phyloP scores from a whole-genome alignment of 139 green algal species.

The Tetradesmus lagerheimii region DNA sequence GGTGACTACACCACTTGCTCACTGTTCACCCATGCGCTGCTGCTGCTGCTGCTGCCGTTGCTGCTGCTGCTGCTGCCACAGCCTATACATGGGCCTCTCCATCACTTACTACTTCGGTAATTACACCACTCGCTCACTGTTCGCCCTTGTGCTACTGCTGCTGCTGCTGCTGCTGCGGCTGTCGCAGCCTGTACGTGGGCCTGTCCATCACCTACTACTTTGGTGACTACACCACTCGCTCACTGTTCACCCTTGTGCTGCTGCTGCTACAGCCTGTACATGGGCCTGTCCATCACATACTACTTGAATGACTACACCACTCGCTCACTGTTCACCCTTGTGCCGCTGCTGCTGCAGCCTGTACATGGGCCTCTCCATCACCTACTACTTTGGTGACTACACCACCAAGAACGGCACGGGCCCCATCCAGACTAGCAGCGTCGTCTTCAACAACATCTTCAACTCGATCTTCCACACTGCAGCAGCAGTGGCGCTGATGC shows the following conservation, averaged over 20 bases:
- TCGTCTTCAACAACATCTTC: constrained; percentile 56
- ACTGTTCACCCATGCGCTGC: not conserved
- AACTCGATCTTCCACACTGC: constrained; percentile 68
- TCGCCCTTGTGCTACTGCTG: too few relatives aligned
- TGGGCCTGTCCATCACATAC: constrained; percentile 63
- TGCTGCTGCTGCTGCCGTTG: not conserved
- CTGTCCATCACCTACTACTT: constrained; percentile 66
- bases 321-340: too few relatives aligned
- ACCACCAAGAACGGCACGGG: constrained; percentile 47
- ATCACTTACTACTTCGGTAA: too few relatives aligned
- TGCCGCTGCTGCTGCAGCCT: constrained; percentile 35
- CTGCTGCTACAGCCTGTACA: constrained; percentile 55
- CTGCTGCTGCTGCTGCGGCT: not conserved
- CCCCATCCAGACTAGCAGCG: constrained; percentile 62
- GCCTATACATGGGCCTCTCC: constrained; percentile 73
- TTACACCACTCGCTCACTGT: too few relatives aligned
- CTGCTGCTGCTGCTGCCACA: not conserved
- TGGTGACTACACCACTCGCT: too few relatives aligned
- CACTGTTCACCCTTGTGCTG: too few relatives aligned
- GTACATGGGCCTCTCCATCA: constrained; percentile 71
- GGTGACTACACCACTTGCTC: too few relatives aligned
- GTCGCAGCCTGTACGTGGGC: constrained; percentile 58
- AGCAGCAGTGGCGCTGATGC: constrained; percentile 68
- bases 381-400: constrained; percentile 71
- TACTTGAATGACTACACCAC: not conserved